Evolutionary conservation across 768 basidiomycete genomes (phyloP).

Genomic region (Dictyophora rubrovolvata): DNA sequence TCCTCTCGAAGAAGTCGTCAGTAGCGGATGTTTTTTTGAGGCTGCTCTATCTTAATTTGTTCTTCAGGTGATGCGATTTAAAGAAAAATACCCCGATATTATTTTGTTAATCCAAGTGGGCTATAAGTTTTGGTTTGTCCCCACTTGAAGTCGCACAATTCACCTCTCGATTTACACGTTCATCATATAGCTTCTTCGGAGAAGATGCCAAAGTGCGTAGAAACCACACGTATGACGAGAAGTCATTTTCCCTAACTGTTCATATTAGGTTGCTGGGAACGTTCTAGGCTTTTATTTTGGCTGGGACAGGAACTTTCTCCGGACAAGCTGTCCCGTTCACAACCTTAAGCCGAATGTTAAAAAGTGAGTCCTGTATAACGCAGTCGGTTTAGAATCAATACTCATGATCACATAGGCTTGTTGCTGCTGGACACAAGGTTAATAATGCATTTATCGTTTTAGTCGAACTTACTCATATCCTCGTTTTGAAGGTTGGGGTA

Average conservation of each 20-base stretch:
- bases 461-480: background rate
- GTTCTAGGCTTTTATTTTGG: slow-evolving; percentile 74
- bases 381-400: background rate
- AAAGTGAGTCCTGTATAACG: slow-evolving; percentile 39
- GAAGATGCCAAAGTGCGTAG: slow-evolving; percentile 65
- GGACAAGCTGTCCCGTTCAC: slow-evolving; percentile 64
- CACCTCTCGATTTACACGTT: background rate
- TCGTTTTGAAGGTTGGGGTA: slow-evolving; percentile 37
- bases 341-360: slow-evolving; percentile 62
- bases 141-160: background rate
- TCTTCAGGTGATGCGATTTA: slow-evolving; percentile 44
- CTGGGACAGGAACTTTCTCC: slow-evolving; percentile 58
- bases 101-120: slow-evolving; percentile 76
- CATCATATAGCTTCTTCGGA: slow-evolving; percentile 49
- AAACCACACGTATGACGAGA: background rate
- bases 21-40: slow-evolving; percentile 1
- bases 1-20: slow-evolving; percentile 63
- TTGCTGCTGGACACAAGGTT: slow-evolving; percentile 73
- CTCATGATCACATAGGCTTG: slow-evolving; percentile 34
- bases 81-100: slow-evolving; percentile 52
- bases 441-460: background rate
- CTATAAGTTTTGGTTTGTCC: slow-evolving; percentile 50
- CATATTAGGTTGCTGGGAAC: slow-evolving; percentile 52
- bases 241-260: background rate
- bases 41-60: background rate